phyloP scores from a whole-genome alignment of 1,139 yeast genomes.

The Geotrichum phurueaensis region DNA sequence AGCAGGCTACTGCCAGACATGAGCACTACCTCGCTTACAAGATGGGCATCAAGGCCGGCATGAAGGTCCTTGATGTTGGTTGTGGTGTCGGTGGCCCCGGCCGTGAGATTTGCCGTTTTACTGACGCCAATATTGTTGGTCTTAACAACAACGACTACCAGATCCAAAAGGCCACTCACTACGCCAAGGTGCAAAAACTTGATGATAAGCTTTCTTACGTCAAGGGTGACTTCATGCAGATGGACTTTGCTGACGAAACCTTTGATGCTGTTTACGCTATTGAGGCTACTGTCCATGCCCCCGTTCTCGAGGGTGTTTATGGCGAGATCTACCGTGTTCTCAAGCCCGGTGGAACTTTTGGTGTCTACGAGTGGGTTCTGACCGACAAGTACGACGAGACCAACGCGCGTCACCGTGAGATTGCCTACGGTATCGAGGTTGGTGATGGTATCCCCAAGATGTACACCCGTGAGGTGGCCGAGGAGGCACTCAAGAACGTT shows the following conservation, averaged over 20 bases:
- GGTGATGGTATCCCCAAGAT: constrained; percentile 99
- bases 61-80: constrained; percentile 94
- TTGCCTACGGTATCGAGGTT: constrained; percentile 93
- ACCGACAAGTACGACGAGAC: constrained; percentile 85
- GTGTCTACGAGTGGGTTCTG: constrained; percentile 99
- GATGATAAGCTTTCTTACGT: constrained; percentile 75
- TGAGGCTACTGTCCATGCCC: constrained; percentile 98
- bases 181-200: constrained; percentile 62
- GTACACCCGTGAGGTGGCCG: constrained; percentile 82
- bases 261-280: constrained; percentile 98
- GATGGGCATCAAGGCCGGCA: constrained; percentile 70
- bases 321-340: constrained; percentile 89
- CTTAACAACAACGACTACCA: constrained; percentile 94
- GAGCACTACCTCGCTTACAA: constrained; percentile 90
- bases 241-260: constrained; percentile 85
- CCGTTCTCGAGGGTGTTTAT: constrained; percentile 92
- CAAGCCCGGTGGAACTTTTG: constrained; percentile 96
- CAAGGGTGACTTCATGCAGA: constrained; percentile 98
- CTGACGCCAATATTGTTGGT: constrained; percentile 82
- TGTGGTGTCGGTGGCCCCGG: constrained; percentile 99
- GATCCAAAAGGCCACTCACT: constrained; percentile 82
- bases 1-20: constrained; percentile 93
- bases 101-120: constrained; percentile 87
- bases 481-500: constrained; percentile 73
- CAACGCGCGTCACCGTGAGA: constrained; percentile 85